Evolutionary conservation across 805 yeast genomes (phyloP).

Genomic region (Yarrowia sp.): DNA sequence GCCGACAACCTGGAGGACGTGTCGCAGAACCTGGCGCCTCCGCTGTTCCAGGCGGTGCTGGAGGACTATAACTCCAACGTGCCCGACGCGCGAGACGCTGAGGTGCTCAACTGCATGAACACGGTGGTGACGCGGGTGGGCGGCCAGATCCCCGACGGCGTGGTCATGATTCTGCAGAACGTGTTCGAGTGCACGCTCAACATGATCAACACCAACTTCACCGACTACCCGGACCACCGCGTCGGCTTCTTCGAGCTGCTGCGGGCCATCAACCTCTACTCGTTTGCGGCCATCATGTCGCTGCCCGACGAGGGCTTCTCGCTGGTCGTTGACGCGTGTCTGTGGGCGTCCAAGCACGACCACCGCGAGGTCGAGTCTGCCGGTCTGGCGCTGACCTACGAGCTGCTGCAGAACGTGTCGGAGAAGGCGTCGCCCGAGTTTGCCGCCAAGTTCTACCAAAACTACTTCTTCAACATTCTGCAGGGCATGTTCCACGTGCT

Average conservation of each 20-base stretch:
- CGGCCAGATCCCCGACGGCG: slow-evolving; percentile 81
- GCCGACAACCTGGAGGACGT: slow-evolving; percentile 85
- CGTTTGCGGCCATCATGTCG: slow-evolving; percentile 81
- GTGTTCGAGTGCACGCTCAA: slow-evolving; percentile 92
- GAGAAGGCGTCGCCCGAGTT: slow-evolving; percentile 67
- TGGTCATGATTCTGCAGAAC: slow-evolving; percentile 78
- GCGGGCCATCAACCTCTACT: slow-evolving; percentile 79
- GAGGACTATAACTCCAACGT: slow-evolving; percentile 86
- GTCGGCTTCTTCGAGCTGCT: slow-evolving; percentile 90
- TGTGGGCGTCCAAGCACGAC: slow-evolving; percentile 98
- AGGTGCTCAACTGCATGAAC: slow-evolving; percentile 91
- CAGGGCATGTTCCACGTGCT: slow-evolving; percentile 90
- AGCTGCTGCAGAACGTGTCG: slow-evolving; percentile 81
- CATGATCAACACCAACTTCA: slow-evolving; percentile 93
- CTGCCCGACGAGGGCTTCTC: slow-evolving; percentile 91
- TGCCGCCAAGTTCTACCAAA: slow-evolving; percentile 81
- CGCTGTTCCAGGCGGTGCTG: slow-evolving; percentile 76
- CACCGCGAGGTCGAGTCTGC: slow-evolving; percentile 94
- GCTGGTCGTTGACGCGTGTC: slow-evolving; percentile 84
- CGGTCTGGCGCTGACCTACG: slow-evolving; percentile 81
- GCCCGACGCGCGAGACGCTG: slow-evolving; percentile 97
- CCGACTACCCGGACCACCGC: slow-evolving; percentile 97
- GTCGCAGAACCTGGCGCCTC: slow-evolving; percentile 77
- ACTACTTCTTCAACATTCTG: slow-evolving; percentile 82
- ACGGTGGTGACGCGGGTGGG: slow-evolving; percentile 88